These are phyloP conservation scores for Millerozyma acaciae DNA, from an alignment of 805 yeast genomes.

Conservation along the genomic window DNA sequence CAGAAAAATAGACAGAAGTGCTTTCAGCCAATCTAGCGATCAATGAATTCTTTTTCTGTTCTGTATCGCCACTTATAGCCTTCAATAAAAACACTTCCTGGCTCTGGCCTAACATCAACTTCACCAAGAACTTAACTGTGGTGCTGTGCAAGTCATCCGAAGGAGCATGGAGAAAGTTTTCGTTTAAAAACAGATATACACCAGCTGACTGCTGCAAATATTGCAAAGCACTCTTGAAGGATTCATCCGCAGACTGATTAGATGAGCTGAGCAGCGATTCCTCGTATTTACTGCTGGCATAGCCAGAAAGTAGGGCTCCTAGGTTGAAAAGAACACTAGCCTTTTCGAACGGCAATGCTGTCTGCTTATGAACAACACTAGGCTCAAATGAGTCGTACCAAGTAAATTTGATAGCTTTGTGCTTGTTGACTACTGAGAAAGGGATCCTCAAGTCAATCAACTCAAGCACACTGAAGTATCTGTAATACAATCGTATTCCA, in stretches of 20 bases:
- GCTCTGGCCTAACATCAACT: slow-evolving; percentile 78
- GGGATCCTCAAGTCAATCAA: slow-evolving; percentile 76
- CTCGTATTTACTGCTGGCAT: slow-evolving; percentile 36
- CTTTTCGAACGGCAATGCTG: slow-evolving; percentile 83
- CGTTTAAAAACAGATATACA: slow-evolving; percentile 63
- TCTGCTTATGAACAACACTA: slow-evolving; percentile 54
- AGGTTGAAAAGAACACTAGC: slow-evolving; percentile 79
- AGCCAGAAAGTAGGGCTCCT: slow-evolving; percentile 56
- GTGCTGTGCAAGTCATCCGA: slow-evolving; percentile 69
- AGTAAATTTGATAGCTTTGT: slow-evolving; percentile 52
- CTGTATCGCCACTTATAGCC: slow-evolving; percentile 49
- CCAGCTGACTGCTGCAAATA: slow-evolving; percentile 76
- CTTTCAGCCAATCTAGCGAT: slow-evolving; percentile 73
- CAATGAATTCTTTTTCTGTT: slow-evolving; percentile 58
- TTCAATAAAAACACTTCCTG: slow-evolving; percentile 78
- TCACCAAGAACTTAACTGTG: slow-evolving; percentile 59
- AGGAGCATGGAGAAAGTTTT: slow-evolving; percentile 87
- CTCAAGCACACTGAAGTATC: slow-evolving; percentile 79
- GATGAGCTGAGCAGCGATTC: slow-evolving; percentile 22
- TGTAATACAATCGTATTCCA: slow-evolving; percentile 54
- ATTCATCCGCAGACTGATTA: slow-evolving; percentile 31
- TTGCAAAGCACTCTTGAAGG: slow-evolving; percentile 57
- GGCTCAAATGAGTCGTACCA: slow-evolving; percentile 76
- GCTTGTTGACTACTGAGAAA: slow-evolving; percentile 44
- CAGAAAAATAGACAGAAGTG: slow-evolving; percentile 51